phyloP scores from a whole-genome alignment of 306 rosid genomes.

The Cicer chorassanicum region DNA sequence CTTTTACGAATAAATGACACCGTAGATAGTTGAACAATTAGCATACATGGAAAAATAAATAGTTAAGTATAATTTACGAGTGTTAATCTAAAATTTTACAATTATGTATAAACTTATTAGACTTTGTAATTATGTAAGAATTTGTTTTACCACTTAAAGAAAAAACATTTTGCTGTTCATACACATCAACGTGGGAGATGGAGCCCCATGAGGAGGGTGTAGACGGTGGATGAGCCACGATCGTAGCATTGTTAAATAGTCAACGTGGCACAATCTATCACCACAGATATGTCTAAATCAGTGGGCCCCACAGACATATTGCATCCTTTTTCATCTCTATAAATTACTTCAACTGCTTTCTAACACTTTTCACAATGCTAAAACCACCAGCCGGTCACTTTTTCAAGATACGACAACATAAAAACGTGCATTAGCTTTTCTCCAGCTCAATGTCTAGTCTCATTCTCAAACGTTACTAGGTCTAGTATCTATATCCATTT shows the following conservation, averaged over 20 bases:
- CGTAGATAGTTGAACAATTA: too few species aligned
- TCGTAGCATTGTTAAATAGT: background rate
- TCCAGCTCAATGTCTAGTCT: background rate
- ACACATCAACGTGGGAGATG: slow-evolving; percentile 62
- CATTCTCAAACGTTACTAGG: background rate
- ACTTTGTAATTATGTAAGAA: too few species aligned
- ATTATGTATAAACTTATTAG: too few species aligned
- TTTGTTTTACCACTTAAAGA: too few species aligned
- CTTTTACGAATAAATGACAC: too few species aligned
- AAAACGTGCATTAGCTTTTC: background rate
- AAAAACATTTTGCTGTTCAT: too few species aligned
- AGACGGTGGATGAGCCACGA: slow-evolving; percentile 75
- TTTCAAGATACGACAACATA: background rate
- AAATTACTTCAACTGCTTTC: slow-evolving; percentile 21
- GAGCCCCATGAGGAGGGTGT: slow-evolving; percentile 45
- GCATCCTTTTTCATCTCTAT: slow-evolving; percentile 29
- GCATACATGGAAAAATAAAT: too few species aligned
- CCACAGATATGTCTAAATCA: slow-evolving; percentile 49
- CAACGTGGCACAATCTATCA: slow-evolving; percentile 67
- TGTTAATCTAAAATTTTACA: too few species aligned
- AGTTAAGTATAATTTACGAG: too few species aligned
- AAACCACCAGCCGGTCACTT: background rate
- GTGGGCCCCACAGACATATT: background rate
- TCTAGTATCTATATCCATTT: background rate
- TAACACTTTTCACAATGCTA: background rate